A percentile compares a stretch with the other conserved stretches of the same genome.
phyloP scores from a whole-genome alignment of 768 basidiomycete species.

The Lanmaoa rubissima region DNA sequence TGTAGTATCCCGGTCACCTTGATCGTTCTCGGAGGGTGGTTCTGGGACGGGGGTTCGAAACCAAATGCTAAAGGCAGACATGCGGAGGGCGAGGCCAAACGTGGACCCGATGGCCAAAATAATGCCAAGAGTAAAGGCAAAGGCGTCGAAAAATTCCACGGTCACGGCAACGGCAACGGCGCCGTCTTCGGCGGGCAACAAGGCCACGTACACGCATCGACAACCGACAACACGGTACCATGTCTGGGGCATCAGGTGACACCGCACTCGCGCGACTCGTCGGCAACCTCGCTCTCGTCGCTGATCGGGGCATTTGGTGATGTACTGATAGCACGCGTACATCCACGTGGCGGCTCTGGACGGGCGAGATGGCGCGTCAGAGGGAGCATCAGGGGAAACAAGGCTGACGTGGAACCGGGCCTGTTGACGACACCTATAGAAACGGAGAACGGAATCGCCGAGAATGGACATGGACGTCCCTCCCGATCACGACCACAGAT shows the following conservation, averaged over 20 bases:
- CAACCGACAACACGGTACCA: background rate
- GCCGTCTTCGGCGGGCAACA: background rate
- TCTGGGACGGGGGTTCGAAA: slow-evolving; percentile 46
- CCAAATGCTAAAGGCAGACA: background rate
- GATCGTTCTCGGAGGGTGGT: slow-evolving; percentile 91
- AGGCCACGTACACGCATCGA: background rate
- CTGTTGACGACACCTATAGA: slow-evolving; percentile 4
- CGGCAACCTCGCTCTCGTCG: slow-evolving; percentile 20
- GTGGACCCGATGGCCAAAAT: background rate
- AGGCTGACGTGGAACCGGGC: slow-evolving; percentile 9
- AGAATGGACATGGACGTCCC: background rate
- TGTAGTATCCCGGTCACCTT: slow-evolving; percentile 88
- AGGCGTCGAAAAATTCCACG: background rate
- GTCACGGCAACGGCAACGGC: background rate
- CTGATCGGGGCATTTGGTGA: slow-evolving; percentile 21
- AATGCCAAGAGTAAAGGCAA: slow-evolving; percentile 9
- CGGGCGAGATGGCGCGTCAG: background rate
- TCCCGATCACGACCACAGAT: background rate
- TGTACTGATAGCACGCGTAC: slow-evolving; percentile 9
- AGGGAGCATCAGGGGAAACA: background rate
- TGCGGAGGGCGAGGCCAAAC: background rate
- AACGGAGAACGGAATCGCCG: background rate
- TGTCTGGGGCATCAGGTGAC: background rate
- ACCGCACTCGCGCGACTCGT: slow-evolving; percentile 7
- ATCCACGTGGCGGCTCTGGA: background rate